Evolutionary conservation across 1,139 yeast genomes (phyloP).

Genomic region (Zygoascus sp.): DNA sequence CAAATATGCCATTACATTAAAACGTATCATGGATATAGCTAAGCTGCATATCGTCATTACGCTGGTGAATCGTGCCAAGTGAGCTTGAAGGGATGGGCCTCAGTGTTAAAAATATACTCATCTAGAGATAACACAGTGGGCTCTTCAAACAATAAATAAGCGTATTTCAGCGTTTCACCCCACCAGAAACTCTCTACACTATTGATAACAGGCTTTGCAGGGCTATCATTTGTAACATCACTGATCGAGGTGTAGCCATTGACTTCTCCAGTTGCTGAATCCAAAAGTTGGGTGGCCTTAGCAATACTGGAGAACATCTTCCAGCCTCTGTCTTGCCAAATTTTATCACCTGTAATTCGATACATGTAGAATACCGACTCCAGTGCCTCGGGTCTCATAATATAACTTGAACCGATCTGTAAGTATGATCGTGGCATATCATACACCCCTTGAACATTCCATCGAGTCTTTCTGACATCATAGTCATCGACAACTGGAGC

Average conservation of each 20-base stretch:
- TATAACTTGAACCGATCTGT: constrained; percentile 46
- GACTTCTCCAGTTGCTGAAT: constrained; percentile 39
- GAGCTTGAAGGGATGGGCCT: constrained; percentile 62
- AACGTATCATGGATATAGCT: too few relatives aligned
- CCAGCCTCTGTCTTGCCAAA: constrained; percentile 70
- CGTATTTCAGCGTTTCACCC: constrained; percentile 74
- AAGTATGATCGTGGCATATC: constrained; percentile 36
- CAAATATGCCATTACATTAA: too few relatives aligned
- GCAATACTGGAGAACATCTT: constrained; percentile 54
- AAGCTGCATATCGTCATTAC: too few relatives aligned
- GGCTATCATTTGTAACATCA: constrained; percentile 46
- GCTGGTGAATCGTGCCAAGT: too few relatives aligned
- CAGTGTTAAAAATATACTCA: constrained; percentile 70
- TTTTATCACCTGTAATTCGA: constrained; percentile 65
- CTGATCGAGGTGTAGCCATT: constrained; percentile 45
- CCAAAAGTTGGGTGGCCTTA: constrained; percentile 23
- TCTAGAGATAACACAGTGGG: constrained; percentile 55
- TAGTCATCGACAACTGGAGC: neutral
- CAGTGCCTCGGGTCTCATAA: constrained; percentile 70
- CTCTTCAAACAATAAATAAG: constrained; percentile 65
- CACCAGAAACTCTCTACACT: constrained; percentile 66
- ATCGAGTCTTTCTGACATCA: constrained; percentile 42
- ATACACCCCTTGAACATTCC: constrained; percentile 30
- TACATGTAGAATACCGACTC: constrained; percentile 72
- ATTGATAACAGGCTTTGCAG: constrained; percentile 34